Evolutionary conservation across 257 asterid genomes (phyloP).

Genomic region (Solanum lycopersicoides): DNA sequence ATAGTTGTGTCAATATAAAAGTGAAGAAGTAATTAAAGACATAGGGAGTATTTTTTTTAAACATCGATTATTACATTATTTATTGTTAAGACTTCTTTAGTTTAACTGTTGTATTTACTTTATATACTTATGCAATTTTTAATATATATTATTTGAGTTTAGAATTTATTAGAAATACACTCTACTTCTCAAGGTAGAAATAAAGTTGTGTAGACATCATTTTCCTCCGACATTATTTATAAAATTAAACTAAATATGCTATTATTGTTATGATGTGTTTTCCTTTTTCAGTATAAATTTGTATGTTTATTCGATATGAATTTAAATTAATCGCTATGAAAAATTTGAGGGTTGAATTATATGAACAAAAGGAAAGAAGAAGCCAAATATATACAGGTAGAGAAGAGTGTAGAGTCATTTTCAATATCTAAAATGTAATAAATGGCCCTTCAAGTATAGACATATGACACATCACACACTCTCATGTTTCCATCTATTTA

Average conservation of each 20-base stretch:
- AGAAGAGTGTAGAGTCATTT: background rate
- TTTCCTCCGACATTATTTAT: background rate
- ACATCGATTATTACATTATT: too few relatives aligned
- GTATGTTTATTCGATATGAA: background rate
- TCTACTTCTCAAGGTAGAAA: background rate
- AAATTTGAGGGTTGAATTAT: background rate
- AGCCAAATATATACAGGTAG: background rate
- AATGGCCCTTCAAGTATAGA: background rate
- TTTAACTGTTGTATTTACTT: background rate
- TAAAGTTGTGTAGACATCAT: accelerated
- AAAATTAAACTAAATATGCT: background rate
- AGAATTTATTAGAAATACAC: background rate
- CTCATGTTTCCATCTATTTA: background rate
- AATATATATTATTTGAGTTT: background rate
- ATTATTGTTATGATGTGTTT: too few relatives aligned
- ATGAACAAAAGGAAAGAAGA: background rate
- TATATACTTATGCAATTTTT: background rate
- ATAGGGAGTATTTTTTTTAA: too few relatives aligned
- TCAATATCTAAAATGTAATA: background rate
- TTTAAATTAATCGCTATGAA: background rate
- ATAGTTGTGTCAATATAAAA: too few relatives aligned
- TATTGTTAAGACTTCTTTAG: too few relatives aligned
- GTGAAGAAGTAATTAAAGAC: too few relatives aligned
- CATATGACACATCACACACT: background rate
- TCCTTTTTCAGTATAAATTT: background rate